Base-by-base conservation (phyloP, 2,329 filamentous ascomycete species). In the Phaeomoniella chlamydospora region DNA sequence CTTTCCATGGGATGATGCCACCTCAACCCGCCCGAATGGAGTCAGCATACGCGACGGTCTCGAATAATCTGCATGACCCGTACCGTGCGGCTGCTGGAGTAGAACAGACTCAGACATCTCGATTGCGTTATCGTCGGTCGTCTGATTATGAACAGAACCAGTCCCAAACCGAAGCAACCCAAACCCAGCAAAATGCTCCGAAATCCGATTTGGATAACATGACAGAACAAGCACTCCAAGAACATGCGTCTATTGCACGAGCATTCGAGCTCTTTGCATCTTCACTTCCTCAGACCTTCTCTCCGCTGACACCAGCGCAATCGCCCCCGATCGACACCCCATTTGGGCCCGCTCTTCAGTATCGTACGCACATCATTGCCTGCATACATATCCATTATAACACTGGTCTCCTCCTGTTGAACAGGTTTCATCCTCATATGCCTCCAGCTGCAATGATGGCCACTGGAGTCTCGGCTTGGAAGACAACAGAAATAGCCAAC, bases 361-460 rank as follows among this genome's bases (percentile, higher is more conserved):
- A 93, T 52, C 74, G 83, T 18, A 88, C 82, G 2, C 88, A 85
- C 53, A 78, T 80, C n/a, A 80, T 96, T 43, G 83, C 82, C 2
- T 80, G 83, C 19, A 68, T 94, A 15, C 94, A 86, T 84, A 76
- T 82, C 51, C 80, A 87, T 44, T 87, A 83, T 54, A 81, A 93
- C 56, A 83, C 88, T 66, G 78, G 79, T 1, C 68, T 85, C 33
- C 88, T 96, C 39, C 70, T 87, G 37, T 69, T 90, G n/a, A 67
- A 88, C 40, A 72, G 90, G 19, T 69, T 77, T 1, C 87, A 94
- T 46, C 90, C 90, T 0, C 73, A 72, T 15, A 94, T 94, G 86
- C 88, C 87, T 1, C 85, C 88, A 0, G 77, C 87, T 5, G 81
- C 86, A 22, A 86, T 93, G 74, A 73, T 86, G 48, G 86, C 90